Conservation (phyloP, 1,284 basidiomycete genomes). For the Apiotrichum montevideense region DNA sequence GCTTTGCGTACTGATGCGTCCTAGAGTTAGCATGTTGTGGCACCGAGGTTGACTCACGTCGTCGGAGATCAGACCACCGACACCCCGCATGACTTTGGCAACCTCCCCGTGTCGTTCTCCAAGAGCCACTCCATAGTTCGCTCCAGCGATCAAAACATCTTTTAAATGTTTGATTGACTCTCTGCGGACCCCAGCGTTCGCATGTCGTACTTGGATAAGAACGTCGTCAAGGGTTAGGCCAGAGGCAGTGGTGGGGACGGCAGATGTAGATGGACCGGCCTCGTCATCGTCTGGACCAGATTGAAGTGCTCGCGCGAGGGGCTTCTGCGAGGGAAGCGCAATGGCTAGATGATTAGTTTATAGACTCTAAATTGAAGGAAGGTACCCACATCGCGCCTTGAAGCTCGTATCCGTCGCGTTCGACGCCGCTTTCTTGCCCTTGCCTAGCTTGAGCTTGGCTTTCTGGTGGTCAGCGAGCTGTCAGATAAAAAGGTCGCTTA, state of each 20-base stretch:
- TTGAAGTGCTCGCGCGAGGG: slow-evolving; percentile 32
- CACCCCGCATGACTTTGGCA: slow-evolving; percentile 59
- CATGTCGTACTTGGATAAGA: slow-evolving; percentile 72
- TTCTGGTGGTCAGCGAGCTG: slow-evolving; percentile 55
- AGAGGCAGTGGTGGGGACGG: slow-evolving; percentile 64
- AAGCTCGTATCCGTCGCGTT: slow-evolving; percentile 95
- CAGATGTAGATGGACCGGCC: slow-evolving; percentile 51
- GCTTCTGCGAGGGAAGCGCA: slow-evolving; percentile 74
- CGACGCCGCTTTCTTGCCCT: slow-evolving; percentile 72
- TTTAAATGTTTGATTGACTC: slow-evolving; percentile 76
- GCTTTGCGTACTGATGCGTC: slow-evolving; percentile 50
- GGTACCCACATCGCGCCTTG: slow-evolving; percentile 73
- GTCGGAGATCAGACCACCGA: slow-evolving; percentile 69
- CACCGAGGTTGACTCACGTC: slow-evolving; percentile 54
- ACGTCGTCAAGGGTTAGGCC: slow-evolving; percentile 75
- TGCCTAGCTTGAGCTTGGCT: slow-evolving; percentile 92
- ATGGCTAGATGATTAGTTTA: slow-evolving; percentile 58
- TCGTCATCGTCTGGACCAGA: slow-evolving; percentile 35
- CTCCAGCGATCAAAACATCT: slow-evolving; percentile 68
- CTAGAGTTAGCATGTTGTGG: slow-evolving; percentile 21
- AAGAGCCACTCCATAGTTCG: slow-evolving; percentile 52
- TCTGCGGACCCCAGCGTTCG: slow-evolving; percentile 67
- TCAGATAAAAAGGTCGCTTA: slow-evolving; percentile 37
- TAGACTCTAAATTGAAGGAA: slow-evolving; percentile 6
- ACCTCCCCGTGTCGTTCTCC: slow-evolving; percentile 49